phyloP scores from a whole-genome alignment of 768 basidiomycete genomes.

The Serendipita sp. region DNA sequence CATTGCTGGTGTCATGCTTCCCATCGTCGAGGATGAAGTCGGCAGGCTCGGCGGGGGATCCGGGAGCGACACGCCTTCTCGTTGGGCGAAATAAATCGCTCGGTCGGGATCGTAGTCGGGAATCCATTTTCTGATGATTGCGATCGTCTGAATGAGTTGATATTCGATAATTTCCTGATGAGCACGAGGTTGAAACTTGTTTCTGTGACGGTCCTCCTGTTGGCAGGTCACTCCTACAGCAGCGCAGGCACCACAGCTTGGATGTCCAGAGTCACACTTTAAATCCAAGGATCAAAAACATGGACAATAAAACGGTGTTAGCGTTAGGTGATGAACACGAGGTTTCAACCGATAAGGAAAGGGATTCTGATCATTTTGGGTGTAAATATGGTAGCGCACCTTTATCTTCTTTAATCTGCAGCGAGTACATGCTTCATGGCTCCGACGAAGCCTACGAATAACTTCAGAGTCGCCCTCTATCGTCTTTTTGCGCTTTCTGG shows the following conservation, averaged over 20 bases:
- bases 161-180: constrained; percentile 71
- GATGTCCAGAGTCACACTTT: constrained; percentile 84
- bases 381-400: constrained; percentile 42
- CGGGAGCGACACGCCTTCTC: constrained; percentile 45
- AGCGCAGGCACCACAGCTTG: constrained; percentile 73
- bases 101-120: constrained; percentile 50
- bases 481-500: constrained; percentile 33
- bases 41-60: constrained; percentile 4
- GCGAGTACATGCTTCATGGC: constrained; percentile 82
- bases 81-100: constrained; percentile 45
- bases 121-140: constrained; percentile 55
- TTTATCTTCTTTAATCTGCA: constrained; percentile 96
- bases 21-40: constrained; percentile 10
- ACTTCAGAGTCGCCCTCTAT: constrained; percentile 41
- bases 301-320: constrained; percentile 8
- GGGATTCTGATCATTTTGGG: constrained; percentile 13
- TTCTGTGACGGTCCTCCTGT: constrained; percentile 76
- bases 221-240: constrained; percentile 66
- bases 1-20: neutral
- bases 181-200: constrained; percentile 71
- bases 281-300: neutral
- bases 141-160: constrained; percentile 61
- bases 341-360: constrained; percentile 11
- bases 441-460: constrained; percentile 58
- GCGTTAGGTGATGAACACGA: constrained; percentile 12